Percentiles rank a stretch among this genome's conserved stretches.
phyloP scores from a whole-genome alignment of 305 asterid genomes.

The Plantago coronopus region DNA sequence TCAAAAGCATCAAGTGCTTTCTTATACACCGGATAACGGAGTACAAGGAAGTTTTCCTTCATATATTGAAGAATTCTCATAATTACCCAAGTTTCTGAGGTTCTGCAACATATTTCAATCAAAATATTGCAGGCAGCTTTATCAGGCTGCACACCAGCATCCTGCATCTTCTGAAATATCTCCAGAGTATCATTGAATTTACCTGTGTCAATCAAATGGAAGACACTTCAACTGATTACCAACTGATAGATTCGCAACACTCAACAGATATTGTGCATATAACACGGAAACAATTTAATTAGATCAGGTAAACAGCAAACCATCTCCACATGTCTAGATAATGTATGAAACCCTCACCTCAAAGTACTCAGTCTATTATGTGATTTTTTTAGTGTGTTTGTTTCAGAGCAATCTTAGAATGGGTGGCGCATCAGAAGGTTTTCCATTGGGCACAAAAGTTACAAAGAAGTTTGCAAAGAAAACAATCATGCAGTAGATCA shows the following conservation, averaged over 20 bases:
- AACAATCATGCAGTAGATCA: too few species aligned
- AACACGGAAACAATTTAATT: too few species aligned
- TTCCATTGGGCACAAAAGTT: too few species aligned
- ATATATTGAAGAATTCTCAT: slow-evolving; percentile 67
- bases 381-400: too few species aligned
- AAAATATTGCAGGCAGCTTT: slow-evolving; percentile 90
- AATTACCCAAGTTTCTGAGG: slow-evolving; percentile 52
- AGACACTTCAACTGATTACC: neutral
- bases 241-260: neutral
- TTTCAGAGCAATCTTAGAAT: too few species aligned
- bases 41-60: slow-evolving; percentile 72
- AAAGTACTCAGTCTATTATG: too few species aligned
- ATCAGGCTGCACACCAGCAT: slow-evolving; percentile 76
- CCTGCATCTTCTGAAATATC: slow-evolving; percentile 79
- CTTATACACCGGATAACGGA: slow-evolving; percentile 59
- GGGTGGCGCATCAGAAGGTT: too few species aligned
- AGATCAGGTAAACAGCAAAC: too few species aligned
- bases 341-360: too few species aligned
- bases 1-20: slow-evolving; percentile 52
- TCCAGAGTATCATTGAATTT: slow-evolving; percentile 59
- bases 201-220: slow-evolving; percentile 39
- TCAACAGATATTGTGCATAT: neutral
- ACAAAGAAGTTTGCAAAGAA: too few species aligned
- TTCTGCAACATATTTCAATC: slow-evolving; percentile 57
- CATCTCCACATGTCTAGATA: too few species aligned